These are phyloP conservation scores for Botrytis fabae DNA, from an alignment of 2,329 filamentous ascomycete species.

Conservation along the genomic window DNA sequence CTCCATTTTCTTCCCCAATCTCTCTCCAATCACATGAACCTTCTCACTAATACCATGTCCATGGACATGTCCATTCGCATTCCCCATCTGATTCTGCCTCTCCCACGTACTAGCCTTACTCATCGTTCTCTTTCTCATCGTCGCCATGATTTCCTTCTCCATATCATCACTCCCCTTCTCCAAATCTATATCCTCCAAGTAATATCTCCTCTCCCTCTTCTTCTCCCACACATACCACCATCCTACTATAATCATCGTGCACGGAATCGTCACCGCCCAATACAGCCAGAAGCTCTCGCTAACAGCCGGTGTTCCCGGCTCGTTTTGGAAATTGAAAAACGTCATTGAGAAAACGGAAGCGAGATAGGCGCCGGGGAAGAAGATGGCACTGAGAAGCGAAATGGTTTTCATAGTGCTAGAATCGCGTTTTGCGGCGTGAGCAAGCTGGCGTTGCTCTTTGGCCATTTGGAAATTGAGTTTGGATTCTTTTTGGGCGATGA, in stretches of 20 bases:
- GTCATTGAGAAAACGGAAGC: conserved; percentile 66
- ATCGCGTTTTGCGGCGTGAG: conserved; percentile 45
- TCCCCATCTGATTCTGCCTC: conserved; percentile 20
- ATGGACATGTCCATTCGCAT: not conserved
- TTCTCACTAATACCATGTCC: not conserved
- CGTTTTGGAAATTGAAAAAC: conserved; percentile 60
- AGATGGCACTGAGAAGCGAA: conserved; percentile 62
- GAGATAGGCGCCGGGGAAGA: conserved; percentile 62
- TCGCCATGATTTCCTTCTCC: conserved; percentile 37
- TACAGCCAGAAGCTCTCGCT: conserved; percentile 61
- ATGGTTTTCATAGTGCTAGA: conserved; percentile 63
- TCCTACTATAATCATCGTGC: conserved; percentile 56
- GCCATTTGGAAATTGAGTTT: conserved; percentile 61
- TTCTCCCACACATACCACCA: conserved; percentile 52
- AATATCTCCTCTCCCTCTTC: conserved; percentile 30
- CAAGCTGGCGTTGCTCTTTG: conserved; percentile 45
- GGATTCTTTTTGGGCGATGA: conserved; percentile 65
- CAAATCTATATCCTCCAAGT: conserved; percentile 35
- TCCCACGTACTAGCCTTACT: conserved; percentile 36
- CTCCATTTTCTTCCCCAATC: conserved; percentile 13
- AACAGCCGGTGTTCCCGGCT: conserved; percentile 35
- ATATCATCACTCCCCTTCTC: conserved; percentile 37
- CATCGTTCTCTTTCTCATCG: conserved; percentile 38
- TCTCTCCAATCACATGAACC: not conserved
- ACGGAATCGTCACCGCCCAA: conserved; percentile 59